Evolutionary conservation across 2,329 filamentous ascomycete genomes (phyloP).

Genomic region (Pyrenophora teres): DNA sequence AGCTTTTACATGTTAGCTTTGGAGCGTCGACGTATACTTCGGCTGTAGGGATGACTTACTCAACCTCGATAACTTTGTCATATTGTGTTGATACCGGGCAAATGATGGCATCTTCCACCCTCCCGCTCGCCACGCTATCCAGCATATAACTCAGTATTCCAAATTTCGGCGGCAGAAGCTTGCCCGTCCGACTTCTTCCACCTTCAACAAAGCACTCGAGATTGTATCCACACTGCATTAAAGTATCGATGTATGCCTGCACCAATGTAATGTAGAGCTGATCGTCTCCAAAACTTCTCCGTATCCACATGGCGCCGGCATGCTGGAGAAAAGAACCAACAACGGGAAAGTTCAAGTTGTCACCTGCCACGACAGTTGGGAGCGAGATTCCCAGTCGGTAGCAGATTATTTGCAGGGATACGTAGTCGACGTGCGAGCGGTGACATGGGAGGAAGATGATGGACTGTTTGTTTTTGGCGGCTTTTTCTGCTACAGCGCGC

Average conservation of each 20-base stretch:
- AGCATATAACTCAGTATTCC: constrained; percentile 91
- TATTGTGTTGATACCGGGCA: constrained; percentile 98
- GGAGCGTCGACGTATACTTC: background rate
- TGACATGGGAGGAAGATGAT: constrained; percentile 96
- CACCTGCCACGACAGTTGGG: constrained; percentile 90
- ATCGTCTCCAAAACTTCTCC: constrained; percentile 89
- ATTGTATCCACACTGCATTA: constrained; percentile 89
- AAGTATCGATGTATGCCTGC: constrained; percentile 91
- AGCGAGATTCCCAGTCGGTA: constrained; percentile 88
- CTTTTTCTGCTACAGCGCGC: constrained; percentile 79
- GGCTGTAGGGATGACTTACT: constrained; percentile 21
- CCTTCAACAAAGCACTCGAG: constrained; percentile 99
- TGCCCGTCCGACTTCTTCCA: constrained; percentile 88
- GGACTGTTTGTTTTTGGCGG: constrained; percentile 85
- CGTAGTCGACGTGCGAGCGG: constrained; percentile 93
- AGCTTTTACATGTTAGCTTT: constrained; percentile 50
- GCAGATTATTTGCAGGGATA: constrained; percentile 92
- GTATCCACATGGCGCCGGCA: constrained; percentile 95
- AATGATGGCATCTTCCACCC: constrained; percentile 88
- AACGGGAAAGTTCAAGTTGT: constrained; percentile 93
- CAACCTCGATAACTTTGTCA: constrained; percentile 96
- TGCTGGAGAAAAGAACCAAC: constrained; percentile 91
- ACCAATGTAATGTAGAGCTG: constrained; percentile 89
- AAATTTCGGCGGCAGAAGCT: constrained; percentile 91
- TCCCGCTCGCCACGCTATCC: constrained; percentile 84